phyloP scores from a whole-genome alignment of 2,329 filamentous ascomycete species.

The Metarhizium guizhouense region DNA sequence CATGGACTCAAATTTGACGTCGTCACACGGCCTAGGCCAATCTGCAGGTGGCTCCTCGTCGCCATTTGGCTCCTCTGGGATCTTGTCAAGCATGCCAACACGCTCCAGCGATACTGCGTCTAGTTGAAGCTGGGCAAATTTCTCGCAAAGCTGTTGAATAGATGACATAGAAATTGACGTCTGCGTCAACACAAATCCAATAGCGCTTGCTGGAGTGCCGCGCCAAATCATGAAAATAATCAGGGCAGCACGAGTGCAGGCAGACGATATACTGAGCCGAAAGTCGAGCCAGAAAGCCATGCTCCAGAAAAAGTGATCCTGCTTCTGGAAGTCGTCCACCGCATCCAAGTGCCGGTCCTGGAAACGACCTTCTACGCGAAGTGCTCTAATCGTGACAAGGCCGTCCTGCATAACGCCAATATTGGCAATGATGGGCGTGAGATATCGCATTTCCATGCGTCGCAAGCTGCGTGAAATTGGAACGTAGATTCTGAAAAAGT shows the following conservation, averaged over 20 bases:
- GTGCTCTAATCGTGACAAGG: conserved; percentile 77
- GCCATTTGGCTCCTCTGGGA: conserved; percentile 67
- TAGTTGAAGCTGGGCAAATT: conserved; percentile 81
- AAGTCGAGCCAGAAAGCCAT: conserved; percentile 79
- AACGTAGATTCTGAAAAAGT: conserved; percentile 68
- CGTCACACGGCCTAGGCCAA: conserved; percentile 66
- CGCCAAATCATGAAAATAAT: conserved; percentile 67
- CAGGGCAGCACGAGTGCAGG: conserved; percentile 62
- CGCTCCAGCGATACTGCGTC: conserved; percentile 87
- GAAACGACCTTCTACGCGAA: conserved; percentile 69
- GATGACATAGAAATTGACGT: conserved; percentile 26
- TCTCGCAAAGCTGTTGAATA: conserved; percentile 54
- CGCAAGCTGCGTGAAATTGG: conserved; percentile 77
- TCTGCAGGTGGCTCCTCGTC: conserved; percentile 59
- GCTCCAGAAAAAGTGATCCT: conserved; percentile 94
- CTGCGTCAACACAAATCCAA: conserved; percentile 70
- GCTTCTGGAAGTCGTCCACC: conserved; percentile 83
- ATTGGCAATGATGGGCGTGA: conserved; percentile 84
- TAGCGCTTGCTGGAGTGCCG: conserved; percentile 66
- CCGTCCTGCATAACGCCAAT: conserved; percentile 84
- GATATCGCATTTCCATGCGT: conserved; percentile 79
- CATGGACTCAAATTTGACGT: conserved; percentile 67
- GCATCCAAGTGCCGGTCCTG: conserved; percentile 71
- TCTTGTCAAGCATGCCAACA: conserved; percentile 69
- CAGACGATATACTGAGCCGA: conserved; percentile 55